Conservation (phyloP, 768 basidiomycete species). For the Phylloporus arenicola region DNA sequence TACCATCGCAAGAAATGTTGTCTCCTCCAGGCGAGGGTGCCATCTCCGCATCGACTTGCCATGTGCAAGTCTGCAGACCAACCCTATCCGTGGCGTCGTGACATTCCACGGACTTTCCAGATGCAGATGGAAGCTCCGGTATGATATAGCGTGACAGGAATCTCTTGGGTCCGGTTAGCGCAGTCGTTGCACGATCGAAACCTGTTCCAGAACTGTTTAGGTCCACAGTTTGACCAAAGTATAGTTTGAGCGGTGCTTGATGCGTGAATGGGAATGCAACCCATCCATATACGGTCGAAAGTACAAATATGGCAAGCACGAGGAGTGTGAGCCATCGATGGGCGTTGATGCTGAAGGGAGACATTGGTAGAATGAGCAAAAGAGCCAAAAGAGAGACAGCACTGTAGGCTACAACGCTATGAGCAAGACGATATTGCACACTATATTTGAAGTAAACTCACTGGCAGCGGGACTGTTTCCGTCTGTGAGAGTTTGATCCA, state of each 20-base stretch:
- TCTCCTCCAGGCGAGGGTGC: conserved; percentile 36
- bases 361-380: conserved; percentile 52
- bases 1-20: not conserved
- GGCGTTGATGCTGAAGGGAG: conserved; percentile 57
- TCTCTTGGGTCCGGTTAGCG: conserved; percentile 39
- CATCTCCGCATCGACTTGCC: conserved; percentile 35
- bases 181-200: conserved; percentile 35
- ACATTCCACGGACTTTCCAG: conserved; percentile 33
- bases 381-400: conserved; percentile 41
- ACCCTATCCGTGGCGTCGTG: conserved; percentile 16
- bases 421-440: not conserved
- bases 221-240: conserved; percentile 59
- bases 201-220: conserved; percentile 30
- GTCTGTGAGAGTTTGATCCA: conserved; percentile 57
- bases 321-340: conserved; percentile 35
- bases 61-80: conserved; percentile 46
- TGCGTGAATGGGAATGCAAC: conserved; percentile 58
- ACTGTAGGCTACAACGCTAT: conserved; percentile 43
- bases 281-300: conserved; percentile 41
- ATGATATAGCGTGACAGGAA: conserved; percentile 43
- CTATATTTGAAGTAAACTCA: conserved; percentile 28
- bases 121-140: conserved; percentile 48
- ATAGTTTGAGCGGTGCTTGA: conserved; percentile 60
- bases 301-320: conserved; percentile 38
- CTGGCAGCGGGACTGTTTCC: conserved; percentile 48